phyloP scores from a whole-genome alignment of 257 asterid species.

The Przewalskia tangutica region DNA sequence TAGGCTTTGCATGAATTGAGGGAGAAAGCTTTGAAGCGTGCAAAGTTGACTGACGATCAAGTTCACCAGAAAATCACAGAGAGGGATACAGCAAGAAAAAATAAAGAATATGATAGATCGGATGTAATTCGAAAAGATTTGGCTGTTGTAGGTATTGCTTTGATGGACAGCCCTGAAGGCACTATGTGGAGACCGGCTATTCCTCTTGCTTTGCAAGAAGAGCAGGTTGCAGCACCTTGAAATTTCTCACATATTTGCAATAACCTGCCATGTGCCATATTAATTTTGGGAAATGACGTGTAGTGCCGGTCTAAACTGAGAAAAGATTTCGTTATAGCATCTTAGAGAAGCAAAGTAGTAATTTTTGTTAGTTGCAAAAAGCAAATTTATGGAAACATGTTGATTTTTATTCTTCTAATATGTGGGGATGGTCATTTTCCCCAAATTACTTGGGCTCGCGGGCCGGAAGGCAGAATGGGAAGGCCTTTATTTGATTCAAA shows the following conservation, averaged over 20 bases:
- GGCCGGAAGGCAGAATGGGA: no score
- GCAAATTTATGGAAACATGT: no score
- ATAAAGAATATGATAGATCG: conserved; percentile 74
- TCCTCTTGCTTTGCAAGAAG: conserved; percentile 45
- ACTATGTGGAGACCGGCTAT: conserved; percentile 58
- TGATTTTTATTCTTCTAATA: no score
- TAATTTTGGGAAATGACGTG: background rate
- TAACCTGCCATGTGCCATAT: background rate
- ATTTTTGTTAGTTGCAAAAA: no score
- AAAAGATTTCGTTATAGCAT: no score
- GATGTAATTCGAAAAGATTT: conserved; percentile 67
- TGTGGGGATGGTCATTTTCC: no score
- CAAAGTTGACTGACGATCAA: conserved; percentile 57
- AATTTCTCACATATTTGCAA: conserved; percentile 3
- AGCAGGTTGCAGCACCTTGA: conserved; percentile 27
- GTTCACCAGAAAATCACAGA: conserved; percentile 39
- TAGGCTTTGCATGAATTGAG: conserved; percentile 63
- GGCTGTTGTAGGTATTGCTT: conserved; percentile 71
- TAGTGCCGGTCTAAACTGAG: background rate
- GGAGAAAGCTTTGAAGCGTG: conserved; percentile 69
- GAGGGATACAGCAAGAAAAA: conserved; percentile 51
- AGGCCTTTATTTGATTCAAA: no score
- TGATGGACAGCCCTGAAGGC: conserved; percentile 76
- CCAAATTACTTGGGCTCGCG: no score
- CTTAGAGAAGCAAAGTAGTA: no score